Evolutionary conservation across 2,329 filamentous ascomycete species (phyloP).

Genomic region (Fusarium nurragi): DNA sequence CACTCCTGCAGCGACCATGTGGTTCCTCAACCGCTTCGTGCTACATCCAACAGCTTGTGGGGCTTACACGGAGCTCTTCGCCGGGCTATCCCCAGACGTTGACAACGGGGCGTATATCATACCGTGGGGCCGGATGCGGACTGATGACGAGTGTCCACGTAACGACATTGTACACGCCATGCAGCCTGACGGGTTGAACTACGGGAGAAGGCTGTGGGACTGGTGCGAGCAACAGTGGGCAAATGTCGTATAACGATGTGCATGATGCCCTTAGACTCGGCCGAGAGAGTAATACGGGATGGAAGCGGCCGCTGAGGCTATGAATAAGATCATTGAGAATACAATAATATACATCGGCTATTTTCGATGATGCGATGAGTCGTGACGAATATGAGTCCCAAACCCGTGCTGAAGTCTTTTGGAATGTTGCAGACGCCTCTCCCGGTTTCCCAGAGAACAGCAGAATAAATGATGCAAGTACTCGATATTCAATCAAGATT

Average conservation of each 20-base stretch:
- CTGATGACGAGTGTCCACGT: conserved; percentile 30
- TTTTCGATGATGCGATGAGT: neutral
- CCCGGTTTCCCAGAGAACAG: conserved; percentile 20
- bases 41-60: conserved; percentile 47
- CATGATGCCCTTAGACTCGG: conserved; percentile 3
- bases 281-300: conserved; percentile 22
- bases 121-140: conserved; percentile 44
- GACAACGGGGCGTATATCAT: conserved; percentile 45
- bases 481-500: neutral
- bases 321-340: neutral
- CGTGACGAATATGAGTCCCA: conserved; percentile 1
- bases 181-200: conserved; percentile 41
- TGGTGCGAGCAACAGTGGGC: conserved; percentile 41
- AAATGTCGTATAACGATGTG: conserved; percentile 13
- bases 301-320: neutral
- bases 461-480: conserved; percentile 62
- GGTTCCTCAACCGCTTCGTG: conserved; percentile 40
- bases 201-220: conserved; percentile 43
- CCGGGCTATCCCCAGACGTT: conserved; percentile 52
- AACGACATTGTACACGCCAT: conserved; percentile 45
- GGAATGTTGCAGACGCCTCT: conserved; percentile 8
- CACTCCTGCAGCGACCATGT: conserved; percentile 22
- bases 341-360: neutral
- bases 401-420: conserved; percentile 3
- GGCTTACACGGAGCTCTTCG: conserved; percentile 54